Evolutionary conservation across 2,329 filamentous ascomycete genomes (phyloP), one percentile per base, ranked within the genome.

Genomic region (Mariannaea sp.): DNA sequence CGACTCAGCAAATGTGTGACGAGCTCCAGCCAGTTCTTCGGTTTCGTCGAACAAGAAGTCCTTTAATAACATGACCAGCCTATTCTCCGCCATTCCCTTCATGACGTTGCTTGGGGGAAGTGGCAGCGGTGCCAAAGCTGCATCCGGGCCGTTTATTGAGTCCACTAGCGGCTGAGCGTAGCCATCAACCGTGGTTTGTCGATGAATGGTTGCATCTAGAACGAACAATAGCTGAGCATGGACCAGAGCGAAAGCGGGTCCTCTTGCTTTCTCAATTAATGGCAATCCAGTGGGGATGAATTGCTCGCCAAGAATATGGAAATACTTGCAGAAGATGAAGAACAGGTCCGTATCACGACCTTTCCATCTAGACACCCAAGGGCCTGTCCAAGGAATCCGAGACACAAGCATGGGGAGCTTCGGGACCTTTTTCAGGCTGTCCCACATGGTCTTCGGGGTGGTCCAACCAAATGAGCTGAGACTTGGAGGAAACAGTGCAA

Each of bases 271-370:
- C 52, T 84, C 80, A 1, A 73, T 64, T 13, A 84, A 69, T 2
- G 82, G 75, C 24, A 85, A 67, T 4, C 75, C 76, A 0, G 73
- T 63, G 0, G 87, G 85, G 62, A 89, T 77, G 60, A 89, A 88
- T 55, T 94, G 89, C 33, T 89, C 84, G 4, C 87, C 80, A 3
- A 97, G 77, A 16, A 93, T 81, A 70, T 93, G 89, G 64, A 89
- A 95, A 68, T 94, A 87, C 72, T 96, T 96, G 74, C 86, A 84
- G 66, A 97, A 97, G 38, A 95, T 88, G 73, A 93, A 96, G 68
- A 96, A 90, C 27, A 97, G 77, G 66, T 96, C 92, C 4, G 89
- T 95, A 64, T 96, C 92, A 2, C 86, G 84, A 12, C 92, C 92
- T 56, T 85, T 87, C 92, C 92, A 97, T 56, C 91, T 84, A 32